These are phyloP conservation scores for Beauveria sp. DNA, from an alignment of 2,329 filamentous ascomycete genomes.

Conservation along the genomic window DNA sequence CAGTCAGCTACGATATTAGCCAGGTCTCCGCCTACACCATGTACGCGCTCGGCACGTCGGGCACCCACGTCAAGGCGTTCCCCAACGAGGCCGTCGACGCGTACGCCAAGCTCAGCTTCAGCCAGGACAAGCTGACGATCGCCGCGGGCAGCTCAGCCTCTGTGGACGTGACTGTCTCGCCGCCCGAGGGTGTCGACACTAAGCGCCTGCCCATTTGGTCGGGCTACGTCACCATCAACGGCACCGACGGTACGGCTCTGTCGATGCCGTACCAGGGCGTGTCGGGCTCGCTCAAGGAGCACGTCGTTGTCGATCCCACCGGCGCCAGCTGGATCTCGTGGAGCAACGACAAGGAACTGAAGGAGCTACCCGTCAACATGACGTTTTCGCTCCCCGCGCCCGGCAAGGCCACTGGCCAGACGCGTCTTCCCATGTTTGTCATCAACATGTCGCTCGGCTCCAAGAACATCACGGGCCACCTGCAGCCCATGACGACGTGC, in stretches of 20 bases:
- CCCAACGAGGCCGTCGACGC: slow-evolving; percentile 36
- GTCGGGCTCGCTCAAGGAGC: slow-evolving; percentile 23
- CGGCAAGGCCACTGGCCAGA: slow-evolving; percentile 25
- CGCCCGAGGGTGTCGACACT: slow-evolving; percentile 27
- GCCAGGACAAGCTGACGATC: slow-evolving; percentile 35
- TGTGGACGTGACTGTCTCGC: slow-evolving; percentile 37
- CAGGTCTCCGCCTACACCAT: slow-evolving; percentile 43
- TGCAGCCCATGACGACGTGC: slow-evolving; percentile 31
- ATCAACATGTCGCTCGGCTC: slow-evolving; percentile 38
- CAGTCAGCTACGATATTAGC: slow-evolving; percentile 44
- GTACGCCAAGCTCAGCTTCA: slow-evolving; percentile 36
- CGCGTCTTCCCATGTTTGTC: slow-evolving; percentile 31
- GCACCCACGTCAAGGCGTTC: slow-evolving; percentile 32
- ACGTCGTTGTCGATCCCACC: slow-evolving; percentile 24
- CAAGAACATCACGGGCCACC: slow-evolving; percentile 33
- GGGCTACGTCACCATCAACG: slow-evolving; percentile 33
- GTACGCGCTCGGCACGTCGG: slow-evolving; percentile 36
- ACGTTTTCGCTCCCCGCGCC: slow-evolving; percentile 35
- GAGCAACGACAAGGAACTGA: slow-evolving; percentile 24
- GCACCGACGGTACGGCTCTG: slow-evolving; percentile 27
- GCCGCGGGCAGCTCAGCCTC: slow-evolving; percentile 33
- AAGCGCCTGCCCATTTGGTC: slow-evolving; percentile 32
- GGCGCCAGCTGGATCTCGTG: slow-evolving; percentile 26
- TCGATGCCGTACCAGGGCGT: slow-evolving; percentile 33
- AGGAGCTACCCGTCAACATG: slow-evolving; percentile 24